phyloP scores from a whole-genome alignment of 2,329 filamentous ascomycete genomes.

The Trichoderma sp. region DNA sequence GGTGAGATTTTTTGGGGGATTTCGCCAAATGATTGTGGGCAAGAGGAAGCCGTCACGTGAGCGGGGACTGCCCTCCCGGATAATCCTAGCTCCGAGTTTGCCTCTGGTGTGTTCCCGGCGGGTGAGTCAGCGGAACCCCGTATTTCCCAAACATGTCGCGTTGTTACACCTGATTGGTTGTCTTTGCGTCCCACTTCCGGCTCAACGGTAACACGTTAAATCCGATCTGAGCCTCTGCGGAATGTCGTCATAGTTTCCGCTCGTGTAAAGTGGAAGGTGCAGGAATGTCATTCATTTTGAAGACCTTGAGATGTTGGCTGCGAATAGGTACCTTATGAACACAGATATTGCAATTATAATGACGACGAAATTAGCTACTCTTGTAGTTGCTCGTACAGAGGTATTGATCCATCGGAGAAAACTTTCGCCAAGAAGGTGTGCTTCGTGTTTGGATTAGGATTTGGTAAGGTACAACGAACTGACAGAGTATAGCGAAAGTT shows the following conservation, averaged over 20 bases:
- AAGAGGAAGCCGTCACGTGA: constrained; percentile 44
- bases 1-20: constrained; percentile 41
- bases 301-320: not conserved
- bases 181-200: not conserved
- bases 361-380: no score
- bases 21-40: constrained; percentile 46
- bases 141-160: not conserved
- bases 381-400: no score
- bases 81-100: constrained; percentile 31
- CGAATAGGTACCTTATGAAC: not conserved
- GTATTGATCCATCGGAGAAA: no score
- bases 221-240: not conserved
- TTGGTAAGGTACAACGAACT: no score
- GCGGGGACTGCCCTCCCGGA: constrained; percentile 42
- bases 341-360: no score
- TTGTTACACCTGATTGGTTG: not conserved
- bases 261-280: not conserved
- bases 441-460: no score
- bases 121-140: constrained; percentile 4
- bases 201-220: not conserved
- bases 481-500: no score
- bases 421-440: no score
- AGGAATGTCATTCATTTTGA: not conserved
- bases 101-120: not conserved
- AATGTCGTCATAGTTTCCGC: constrained; percentile 19